These are phyloP conservation scores for Aquilaria malaccensis DNA, from an alignment of 345 rosid species.

Conservation along the genomic window DNA sequence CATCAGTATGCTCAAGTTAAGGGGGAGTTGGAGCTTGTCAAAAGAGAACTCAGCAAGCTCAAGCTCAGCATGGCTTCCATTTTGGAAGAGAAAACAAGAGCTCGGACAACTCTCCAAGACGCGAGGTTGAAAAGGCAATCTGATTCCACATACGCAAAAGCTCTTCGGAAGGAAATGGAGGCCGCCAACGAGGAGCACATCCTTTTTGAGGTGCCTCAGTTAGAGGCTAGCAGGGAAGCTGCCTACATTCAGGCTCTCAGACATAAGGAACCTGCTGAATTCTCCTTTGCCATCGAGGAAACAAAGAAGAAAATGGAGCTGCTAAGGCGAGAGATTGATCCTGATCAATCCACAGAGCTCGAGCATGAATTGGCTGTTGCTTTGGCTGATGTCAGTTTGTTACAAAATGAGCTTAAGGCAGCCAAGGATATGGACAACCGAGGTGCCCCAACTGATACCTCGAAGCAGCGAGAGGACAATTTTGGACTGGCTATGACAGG, in stretches of 20 bases:
- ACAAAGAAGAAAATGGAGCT: slow-evolving; percentile 24
- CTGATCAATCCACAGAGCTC: slow-evolving; percentile 26
- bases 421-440: slow-evolving; percentile 37
- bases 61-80: slow-evolving; percentile 63
- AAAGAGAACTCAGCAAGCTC: slow-evolving; percentile 52
- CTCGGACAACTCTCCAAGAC: slow-evolving; percentile 33
- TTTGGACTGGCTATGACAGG: slow-evolving; percentile 8
- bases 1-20: slow-evolving; percentile 25
- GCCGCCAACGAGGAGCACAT: slow-evolving; percentile 62
- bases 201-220: slow-evolving; percentile 56
- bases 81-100: slow-evolving; percentile 38
- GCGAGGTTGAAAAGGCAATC: slow-evolving; percentile 19
- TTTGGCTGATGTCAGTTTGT: slow-evolving; percentile 37
- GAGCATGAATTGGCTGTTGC: slow-evolving; percentile 49
- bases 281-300: slow-evolving; percentile 21
- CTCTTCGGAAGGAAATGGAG: slow-evolving; percentile 53
- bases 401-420: slow-evolving; percentile 47
- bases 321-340: slow-evolving; percentile 14
- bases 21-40: slow-evolving; percentile 46
- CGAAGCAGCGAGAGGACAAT: slow-evolving; percentile 13
- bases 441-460: slow-evolving; percentile 23
- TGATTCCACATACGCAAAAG: slow-evolving; percentile 25
- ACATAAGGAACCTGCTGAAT: slow-evolving; percentile 33
- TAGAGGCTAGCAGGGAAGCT: slow-evolving; percentile 63
- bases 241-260: slow-evolving; percentile 33